Evolutionary conservation across 1,284 basidiomycete species (phyloP).

Genomic region (Cryptococcus sp.): DNA sequence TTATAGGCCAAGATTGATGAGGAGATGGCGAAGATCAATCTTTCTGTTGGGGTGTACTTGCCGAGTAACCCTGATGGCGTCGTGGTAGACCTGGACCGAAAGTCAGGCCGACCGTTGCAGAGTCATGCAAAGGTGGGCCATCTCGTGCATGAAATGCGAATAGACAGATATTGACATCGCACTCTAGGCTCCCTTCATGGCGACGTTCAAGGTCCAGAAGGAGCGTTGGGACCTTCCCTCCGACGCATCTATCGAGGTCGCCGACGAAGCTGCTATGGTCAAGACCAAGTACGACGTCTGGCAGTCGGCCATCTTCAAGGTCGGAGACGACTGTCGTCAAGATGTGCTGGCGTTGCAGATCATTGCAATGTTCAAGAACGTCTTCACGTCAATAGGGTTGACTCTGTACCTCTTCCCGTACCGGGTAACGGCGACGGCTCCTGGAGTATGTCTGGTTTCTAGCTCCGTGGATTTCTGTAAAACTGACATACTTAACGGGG

Average conservation of each 20-base stretch:
- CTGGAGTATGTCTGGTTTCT: slow-evolving; percentile 65
- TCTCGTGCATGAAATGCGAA: neutral
- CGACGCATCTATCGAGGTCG: slow-evolving; percentile 27
- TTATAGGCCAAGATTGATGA: slow-evolving; percentile 94
- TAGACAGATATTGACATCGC: slow-evolving; percentile 1
- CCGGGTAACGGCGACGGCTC: slow-evolving; percentile 92
- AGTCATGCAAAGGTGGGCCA: slow-evolving; percentile 87
- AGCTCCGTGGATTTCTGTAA: neutral
- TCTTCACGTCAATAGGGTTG: slow-evolving; percentile 81
- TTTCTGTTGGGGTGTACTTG: slow-evolving; percentile 92
- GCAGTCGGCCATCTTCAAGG: slow-evolving; percentile 99
- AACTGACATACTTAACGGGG: neutral
- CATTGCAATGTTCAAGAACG: slow-evolving; percentile 99
- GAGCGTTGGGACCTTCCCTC: slow-evolving; percentile 58
- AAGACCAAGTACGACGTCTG: slow-evolving; percentile 80
- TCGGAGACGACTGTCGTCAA: slow-evolving; percentile 98
- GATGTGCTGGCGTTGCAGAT: slow-evolving; percentile 94
- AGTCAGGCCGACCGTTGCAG: slow-evolving; percentile 91
- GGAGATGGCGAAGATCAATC: slow-evolving; percentile 94
- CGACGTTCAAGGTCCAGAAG: slow-evolving; percentile 96
- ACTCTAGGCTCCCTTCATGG: slow-evolving; percentile 94
- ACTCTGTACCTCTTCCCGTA: slow-evolving; percentile 94
- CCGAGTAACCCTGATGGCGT: slow-evolving; percentile 96
- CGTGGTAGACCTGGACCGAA: slow-evolving; percentile 94
- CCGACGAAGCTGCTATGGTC: slow-evolving; percentile 50